These are phyloP conservation scores for Talaromyces sp. DNA, from an alignment of 2,329 filamentous ascomycete species.

Conservation along the genomic window DNA sequence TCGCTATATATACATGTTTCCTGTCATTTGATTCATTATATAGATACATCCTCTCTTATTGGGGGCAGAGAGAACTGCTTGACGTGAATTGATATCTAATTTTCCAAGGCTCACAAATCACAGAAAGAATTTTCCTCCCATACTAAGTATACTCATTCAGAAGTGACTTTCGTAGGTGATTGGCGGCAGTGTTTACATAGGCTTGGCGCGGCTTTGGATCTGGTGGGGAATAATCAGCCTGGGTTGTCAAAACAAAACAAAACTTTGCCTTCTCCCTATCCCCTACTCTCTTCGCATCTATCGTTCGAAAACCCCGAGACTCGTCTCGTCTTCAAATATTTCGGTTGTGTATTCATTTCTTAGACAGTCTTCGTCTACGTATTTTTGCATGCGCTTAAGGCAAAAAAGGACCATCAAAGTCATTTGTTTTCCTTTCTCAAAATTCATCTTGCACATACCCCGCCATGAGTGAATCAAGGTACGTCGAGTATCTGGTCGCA, in stretches of 20 bases:
- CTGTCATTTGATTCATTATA: neutral
- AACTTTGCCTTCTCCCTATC: slow-evolving; percentile 10
- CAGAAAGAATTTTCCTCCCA: neutral
- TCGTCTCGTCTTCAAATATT: neutral
- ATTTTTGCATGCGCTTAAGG: neutral
- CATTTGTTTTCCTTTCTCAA: slow-evolving; percentile 9
- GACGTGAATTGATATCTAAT: neutral
- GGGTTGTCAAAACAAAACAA: slow-evolving; percentile 15
- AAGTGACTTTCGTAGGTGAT: neutral
- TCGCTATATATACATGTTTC: neutral
- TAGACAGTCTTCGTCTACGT: neutral
- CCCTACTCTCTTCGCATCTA: slow-evolving; percentile 1
- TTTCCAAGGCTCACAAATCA: neutral
- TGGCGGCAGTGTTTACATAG: slow-evolving; percentile 14
- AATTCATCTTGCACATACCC: slow-evolving; percentile 26
- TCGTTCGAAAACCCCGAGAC: slow-evolving; percentile 5
- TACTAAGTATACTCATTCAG: neutral
- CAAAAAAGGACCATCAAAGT: neutral
- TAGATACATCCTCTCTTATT: neutral
- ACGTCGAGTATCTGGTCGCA: slow-evolving; percentile 26
- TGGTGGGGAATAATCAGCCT: slow-evolving; percentile 5
- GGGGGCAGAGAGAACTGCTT: neutral
- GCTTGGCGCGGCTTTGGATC: slow-evolving; percentile 9
- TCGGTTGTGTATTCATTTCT: neutral
- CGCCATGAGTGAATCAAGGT: slow-evolving; percentile 66